Conservation (phyloP, 2,329 filamentous ascomycete genomes). For the Fusarium proliferatum region DNA sequence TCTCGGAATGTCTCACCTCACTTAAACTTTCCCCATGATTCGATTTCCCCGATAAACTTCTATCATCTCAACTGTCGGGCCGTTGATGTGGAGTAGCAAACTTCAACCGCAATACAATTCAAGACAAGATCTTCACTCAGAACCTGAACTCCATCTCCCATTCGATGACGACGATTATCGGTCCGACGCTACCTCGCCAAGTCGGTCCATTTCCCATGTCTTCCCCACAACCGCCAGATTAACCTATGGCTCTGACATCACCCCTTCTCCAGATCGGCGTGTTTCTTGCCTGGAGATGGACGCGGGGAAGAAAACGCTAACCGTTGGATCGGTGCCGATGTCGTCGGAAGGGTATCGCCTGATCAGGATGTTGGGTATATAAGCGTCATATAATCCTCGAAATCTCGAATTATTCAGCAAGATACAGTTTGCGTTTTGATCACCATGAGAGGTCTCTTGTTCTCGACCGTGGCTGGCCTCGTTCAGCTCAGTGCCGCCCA, state of each 20-base stretch:
- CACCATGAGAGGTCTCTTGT: background rate
- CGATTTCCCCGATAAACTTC: background rate
- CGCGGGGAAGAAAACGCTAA: background rate
- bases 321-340: background rate
- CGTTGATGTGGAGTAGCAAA: background rate
- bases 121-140: background rate
- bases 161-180: background rate
- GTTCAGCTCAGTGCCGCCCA: background rate
- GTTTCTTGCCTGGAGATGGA: background rate
- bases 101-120: background rate
- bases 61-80: background rate
- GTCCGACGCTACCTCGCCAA: constrained; percentile 1
- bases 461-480: constrained; percentile 2
- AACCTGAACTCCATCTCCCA: background rate
- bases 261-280: background rate
- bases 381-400: background rate
- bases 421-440: background rate
- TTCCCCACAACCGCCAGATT: background rate
- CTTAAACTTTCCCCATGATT: background rate
- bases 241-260: constrained; percentile 7
- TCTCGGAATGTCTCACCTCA: background rate
- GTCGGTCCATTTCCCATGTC: background rate
- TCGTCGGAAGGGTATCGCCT: background rate
- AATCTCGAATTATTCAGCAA: accelerated
- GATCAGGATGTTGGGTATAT: background rate